Evolutionary conservation across 164 flowering plant species (phyloP), one percentile per base, ranked within the genome.

Genomic region (Macadamia integrifolia): DNA sequence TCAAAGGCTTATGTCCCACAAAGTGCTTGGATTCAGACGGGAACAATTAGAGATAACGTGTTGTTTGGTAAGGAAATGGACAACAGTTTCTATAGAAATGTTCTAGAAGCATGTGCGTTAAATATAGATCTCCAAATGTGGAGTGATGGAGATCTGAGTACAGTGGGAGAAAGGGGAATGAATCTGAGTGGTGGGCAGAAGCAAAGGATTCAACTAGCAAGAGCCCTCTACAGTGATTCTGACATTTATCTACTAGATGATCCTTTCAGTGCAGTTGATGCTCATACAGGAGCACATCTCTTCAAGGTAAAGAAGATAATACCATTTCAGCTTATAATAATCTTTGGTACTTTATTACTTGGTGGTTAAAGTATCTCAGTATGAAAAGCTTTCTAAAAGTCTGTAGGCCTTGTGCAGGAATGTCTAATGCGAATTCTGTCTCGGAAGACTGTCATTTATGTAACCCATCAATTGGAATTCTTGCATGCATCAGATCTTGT

Each of bases 211-310:
- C 93, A 88, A 71, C 76, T 90, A 63, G 96, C 97, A 6, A 72
- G 97, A 43, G 97, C 96, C 1, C 77, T 85, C 56, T 90, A 90
- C 35, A 82, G 82, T 53, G 75, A 87, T 69, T 77, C 92, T 9
- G 93, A 90, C 76, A 80, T 92, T 64, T 88, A 84, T 75, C 69
- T 92, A 73, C 76, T 90, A 2, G 98, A 92, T 74, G 96, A 92
- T 69, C 98, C 98, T 67, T 88, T 92, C 74, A 90, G 96, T 65
- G 96, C 98, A 6, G 93, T 92, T 42, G 98, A 90, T 80, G 93
- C 90, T 56, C 93, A 87, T 72, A 91, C 97, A 14, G 90, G 90
- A 60, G 76, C 91, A 40, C 95, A 91, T 76, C 72, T 91, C 64
- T 91, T 86, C 81, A 81, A 86, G 88, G 97, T 68, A 77, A 71